Conservation (phyloP, 148 eudicot genomes). For the Vaccinium corymbosum region DNA sequence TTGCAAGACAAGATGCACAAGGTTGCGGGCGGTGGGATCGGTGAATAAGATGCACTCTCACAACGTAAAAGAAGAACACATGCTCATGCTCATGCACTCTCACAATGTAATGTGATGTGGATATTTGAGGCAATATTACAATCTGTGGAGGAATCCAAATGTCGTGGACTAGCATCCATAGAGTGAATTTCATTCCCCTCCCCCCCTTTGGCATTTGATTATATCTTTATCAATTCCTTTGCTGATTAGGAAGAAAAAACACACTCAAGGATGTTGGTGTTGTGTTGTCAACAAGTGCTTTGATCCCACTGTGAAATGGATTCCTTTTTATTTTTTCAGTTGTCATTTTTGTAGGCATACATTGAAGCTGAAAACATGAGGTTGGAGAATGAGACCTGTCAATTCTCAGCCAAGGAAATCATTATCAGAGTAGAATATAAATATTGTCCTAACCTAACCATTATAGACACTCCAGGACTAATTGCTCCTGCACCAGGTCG, state of each 20-base stretch:
- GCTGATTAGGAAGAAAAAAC: too few species aligned
- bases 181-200: background rate
- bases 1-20: background rate
- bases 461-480: conserved; percentile 97
- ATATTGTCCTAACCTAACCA: conserved; percentile 92
- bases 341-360: conserved; percentile 50
- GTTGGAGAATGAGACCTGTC: conserved; percentile 78
- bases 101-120: background rate
- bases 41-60: background rate
- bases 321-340: conserved; percentile 6
- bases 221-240: too few species aligned
- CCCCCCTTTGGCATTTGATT: too few species aligned
- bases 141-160: background rate
- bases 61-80: background rate
- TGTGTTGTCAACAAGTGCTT: background rate
- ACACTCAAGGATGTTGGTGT: too few species aligned
- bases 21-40: too few species aligned
- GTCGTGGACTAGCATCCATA: background rate
- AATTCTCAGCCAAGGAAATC: conserved; percentile 90
- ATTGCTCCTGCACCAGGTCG: conserved; percentile 95
- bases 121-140: background rate
- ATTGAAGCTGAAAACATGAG: conserved; percentile 98
- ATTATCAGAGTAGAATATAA: conserved; percentile 83
- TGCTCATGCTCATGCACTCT: background rate
- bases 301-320: background rate